A percentile compares a stretch with the other conserved stretches of the same genome.
Evolutionary conservation across 768 basidiomycete genomes (phyloP).

Genomic region (Trichaptum fuscoviolaceum): DNA sequence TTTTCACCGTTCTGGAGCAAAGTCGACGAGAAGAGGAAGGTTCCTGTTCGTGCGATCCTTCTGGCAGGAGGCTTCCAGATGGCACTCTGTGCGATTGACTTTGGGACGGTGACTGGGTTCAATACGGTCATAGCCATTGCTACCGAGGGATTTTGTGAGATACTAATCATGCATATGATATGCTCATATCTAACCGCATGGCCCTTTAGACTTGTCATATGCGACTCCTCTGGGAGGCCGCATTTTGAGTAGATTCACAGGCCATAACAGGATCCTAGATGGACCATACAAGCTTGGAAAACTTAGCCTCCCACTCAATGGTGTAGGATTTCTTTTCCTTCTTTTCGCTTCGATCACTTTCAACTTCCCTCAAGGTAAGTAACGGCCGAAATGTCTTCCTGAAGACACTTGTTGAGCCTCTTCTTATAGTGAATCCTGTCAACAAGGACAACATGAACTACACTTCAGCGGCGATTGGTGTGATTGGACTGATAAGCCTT

Average conservation of each 20-base stretch:
- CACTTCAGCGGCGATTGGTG: conserved; percentile 45
- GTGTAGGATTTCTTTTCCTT: not conserved
- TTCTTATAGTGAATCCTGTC: conserved; percentile 44
- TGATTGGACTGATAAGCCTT: conserved; percentile 2
- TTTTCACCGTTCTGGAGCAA: not conserved
- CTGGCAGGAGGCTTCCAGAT: not conserved
- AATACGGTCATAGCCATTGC: not conserved
- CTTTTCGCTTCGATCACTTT: not conserved
- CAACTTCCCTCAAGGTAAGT: not conserved
- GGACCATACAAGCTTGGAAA: not conserved
- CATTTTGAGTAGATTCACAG: not conserved
- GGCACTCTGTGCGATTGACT: not conserved
- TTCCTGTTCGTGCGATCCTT: not conserved
- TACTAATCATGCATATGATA: not conserved
- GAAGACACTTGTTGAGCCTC: not conserved
- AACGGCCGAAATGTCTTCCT: not conserved
- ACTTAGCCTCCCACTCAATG: not conserved
- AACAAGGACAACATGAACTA: conserved; percentile 75
- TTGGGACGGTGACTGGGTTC: not conserved
- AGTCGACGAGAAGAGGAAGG: not conserved
- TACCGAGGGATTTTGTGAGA: not conserved
- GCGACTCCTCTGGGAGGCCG: not conserved
- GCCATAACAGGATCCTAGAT: not conserved
- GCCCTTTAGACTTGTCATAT: not conserved
- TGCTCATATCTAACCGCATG: not conserved